Evolutionary conservation across 2,329 filamentous ascomycete species (phyloP).

Genomic region (Fusarium hostae): DNA sequence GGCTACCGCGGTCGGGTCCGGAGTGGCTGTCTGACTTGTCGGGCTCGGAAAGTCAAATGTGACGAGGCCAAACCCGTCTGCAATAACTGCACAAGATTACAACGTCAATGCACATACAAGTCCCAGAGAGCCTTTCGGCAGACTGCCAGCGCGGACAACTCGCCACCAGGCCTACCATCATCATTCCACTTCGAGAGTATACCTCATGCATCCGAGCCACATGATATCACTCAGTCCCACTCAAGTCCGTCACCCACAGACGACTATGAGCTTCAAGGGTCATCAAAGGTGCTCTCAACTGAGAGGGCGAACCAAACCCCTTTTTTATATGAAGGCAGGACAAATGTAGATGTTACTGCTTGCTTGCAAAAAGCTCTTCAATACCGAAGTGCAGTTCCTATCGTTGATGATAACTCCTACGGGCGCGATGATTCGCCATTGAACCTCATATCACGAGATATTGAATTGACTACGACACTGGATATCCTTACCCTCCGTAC

Average conservation of each 20-base stretch:
- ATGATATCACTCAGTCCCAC: accelerated
- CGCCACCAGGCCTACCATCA: neutral
- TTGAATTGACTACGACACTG: neutral
- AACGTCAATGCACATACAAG: neutral
- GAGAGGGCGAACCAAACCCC: neutral
- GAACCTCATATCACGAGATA: neutral
- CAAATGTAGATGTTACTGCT: neutral
- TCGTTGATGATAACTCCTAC: neutral
- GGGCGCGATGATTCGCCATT: neutral
- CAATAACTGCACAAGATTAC: neutral
- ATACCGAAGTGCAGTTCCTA: neutral
- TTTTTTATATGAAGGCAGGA: neutral
- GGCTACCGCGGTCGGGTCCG: neutral
- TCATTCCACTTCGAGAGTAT: neutral
- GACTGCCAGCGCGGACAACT: neutral
- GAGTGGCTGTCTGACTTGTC: neutral
- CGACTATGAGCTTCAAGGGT: accelerated
- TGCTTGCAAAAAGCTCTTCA: neutral
- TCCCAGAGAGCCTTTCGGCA: neutral
- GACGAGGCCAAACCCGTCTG: neutral
- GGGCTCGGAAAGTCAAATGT: slow-evolving; percentile 2
- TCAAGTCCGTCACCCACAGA: neutral
- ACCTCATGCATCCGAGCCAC: neutral
- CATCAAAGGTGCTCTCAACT: neutral
- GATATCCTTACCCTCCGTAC: neutral